These are phyloP conservation scores for Xerocomellus intermedius DNA, from an alignment of 768 basidiomycete genomes.

Conservation along the genomic window DNA sequence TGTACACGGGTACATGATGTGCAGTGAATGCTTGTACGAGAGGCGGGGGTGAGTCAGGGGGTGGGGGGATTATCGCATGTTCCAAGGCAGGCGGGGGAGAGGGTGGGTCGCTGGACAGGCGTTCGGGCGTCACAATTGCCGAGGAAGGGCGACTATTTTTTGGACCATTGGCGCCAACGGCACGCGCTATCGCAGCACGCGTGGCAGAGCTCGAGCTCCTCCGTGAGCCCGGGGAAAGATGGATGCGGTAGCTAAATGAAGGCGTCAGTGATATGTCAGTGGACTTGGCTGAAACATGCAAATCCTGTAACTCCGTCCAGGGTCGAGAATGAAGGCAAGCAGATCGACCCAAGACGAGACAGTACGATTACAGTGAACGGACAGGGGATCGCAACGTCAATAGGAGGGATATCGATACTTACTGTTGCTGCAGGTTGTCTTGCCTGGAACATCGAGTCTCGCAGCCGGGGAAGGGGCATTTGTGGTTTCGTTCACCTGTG, in stretches of 20 bases:
- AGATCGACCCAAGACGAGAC: not conserved
- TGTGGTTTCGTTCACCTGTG: constrained; percentile 90
- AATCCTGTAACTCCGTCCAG: constrained; percentile 11
- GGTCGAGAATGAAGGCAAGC: constrained; percentile 12
- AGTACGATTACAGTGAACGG: not conserved
- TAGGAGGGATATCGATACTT: not conserved
- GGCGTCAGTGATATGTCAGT: constrained; percentile 13
- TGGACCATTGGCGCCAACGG: constrained; percentile 27
- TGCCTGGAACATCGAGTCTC: constrained; percentile 88
- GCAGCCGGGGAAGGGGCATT: constrained; percentile 93
- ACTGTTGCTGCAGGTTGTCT: constrained; percentile 70
- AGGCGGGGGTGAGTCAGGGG: constrained; percentile 56
- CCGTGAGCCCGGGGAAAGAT: constrained; percentile 76
- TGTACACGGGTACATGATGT: constrained; percentile 22
- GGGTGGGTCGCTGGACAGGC: constrained; percentile 23
- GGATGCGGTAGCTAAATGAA: constrained; percentile 66
- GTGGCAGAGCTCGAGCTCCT: constrained; percentile 55
- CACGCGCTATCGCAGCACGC: constrained; percentile 55
- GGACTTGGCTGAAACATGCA: not conserved
- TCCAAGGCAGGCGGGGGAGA: constrained; percentile 46
- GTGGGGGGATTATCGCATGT: constrained; percentile 39
- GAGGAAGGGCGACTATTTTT: constrained; percentile 28
- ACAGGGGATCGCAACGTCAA: constrained; percentile 1
- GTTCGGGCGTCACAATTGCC: constrained; percentile 26
- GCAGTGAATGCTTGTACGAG: constrained; percentile 44